These are phyloP conservation scores for Prinsepia uniflora DNA, from an alignment of 306 rosid genomes.

Conservation along the genomic window DNA sequence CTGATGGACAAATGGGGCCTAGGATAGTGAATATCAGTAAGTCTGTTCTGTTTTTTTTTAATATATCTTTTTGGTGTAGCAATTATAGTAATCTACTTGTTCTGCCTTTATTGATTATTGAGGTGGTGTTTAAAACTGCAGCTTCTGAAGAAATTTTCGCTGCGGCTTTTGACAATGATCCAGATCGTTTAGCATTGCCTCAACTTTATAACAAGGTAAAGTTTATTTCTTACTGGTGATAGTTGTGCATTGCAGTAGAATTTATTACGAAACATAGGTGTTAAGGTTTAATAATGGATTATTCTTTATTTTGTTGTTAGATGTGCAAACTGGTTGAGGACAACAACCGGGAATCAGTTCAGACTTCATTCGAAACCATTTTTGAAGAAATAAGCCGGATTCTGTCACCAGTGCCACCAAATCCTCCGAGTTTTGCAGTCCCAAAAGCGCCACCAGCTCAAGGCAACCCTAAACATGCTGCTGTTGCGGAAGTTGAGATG, in stretches of 20 bases:
- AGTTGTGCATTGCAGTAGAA: too few relatives aligned
- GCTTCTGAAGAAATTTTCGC: conserved; percentile 62
- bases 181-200: conserved; percentile 59
- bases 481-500: conserved; percentile 25
- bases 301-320: conserved; percentile 39
- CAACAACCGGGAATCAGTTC: conserved; percentile 34
- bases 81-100: not conserved
- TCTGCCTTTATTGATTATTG: not conserved
- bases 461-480: conserved; percentile 34
- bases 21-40: conserved; percentile 59
- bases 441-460: conserved; percentile 30
- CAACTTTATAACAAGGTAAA: conserved; percentile 79
- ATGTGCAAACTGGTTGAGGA: conserved; percentile 69
- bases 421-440: conserved; percentile 19
- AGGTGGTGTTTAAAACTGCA: conserved; percentile 32
- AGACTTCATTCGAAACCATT: conserved; percentile 45
- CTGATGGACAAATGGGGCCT: conserved; percentile 49
- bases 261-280: too few relatives aligned
- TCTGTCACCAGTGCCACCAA: conserved; percentile 34
- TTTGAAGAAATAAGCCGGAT: conserved; percentile 50
- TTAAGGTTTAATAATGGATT: not conserved
- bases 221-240: not conserved
- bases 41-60: conserved; percentile 25
- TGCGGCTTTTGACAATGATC: conserved; percentile 53
- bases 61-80: not conserved